phyloP scores from a whole-genome alignment of 1,284 basidiomycete species.

The Coniferiporia weirii region DNA sequence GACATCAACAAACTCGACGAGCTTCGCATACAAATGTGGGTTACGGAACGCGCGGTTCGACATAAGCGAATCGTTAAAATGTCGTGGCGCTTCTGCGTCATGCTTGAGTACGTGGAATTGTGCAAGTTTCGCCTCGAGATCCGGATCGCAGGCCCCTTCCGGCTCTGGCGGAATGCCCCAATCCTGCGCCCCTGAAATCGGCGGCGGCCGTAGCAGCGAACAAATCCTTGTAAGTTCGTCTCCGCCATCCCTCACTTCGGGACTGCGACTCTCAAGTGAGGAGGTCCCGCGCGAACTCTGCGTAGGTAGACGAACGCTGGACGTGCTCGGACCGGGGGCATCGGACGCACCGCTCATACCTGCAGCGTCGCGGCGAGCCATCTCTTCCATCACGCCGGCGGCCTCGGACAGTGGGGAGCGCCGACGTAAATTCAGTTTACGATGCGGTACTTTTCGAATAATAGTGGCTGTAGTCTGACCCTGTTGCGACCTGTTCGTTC shows the following conservation, averaged over 20 bases:
- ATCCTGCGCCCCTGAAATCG: slow-evolving; percentile 55
- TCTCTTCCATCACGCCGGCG: not conserved
- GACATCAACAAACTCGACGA: slow-evolving; percentile 88
- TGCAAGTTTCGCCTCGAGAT: slow-evolving; percentile 68
- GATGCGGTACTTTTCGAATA: not conserved
- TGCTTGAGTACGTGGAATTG: slow-evolving; percentile 73
- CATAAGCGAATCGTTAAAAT: slow-evolving; percentile 94
- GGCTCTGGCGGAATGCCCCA: slow-evolving; percentile 77
- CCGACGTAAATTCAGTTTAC: not conserved
- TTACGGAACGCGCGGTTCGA: slow-evolving; percentile 88
- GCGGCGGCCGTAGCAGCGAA: slow-evolving; percentile 52
- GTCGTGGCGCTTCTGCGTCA: slow-evolving; percentile 59
- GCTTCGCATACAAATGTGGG: slow-evolving; percentile 87
- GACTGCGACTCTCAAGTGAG: not conserved
- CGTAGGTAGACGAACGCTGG: not conserved
- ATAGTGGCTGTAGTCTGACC: not conserved
- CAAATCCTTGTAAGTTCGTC: slow-evolving; percentile 53
- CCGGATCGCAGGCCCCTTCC: slow-evolving; percentile 49
- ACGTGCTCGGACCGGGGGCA: not conserved
- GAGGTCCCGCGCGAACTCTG: slow-evolving; percentile 5
- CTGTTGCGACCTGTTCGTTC: not conserved
- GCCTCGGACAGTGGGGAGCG: not conserved
- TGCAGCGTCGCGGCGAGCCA: too few species aligned
- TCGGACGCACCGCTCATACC: not conserved
- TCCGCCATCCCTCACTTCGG: slow-evolving; percentile 15